Evolutionary conservation across 1,284 basidiomycete species (phyloP), one percentile per base, ranked within the genome.

Genomic region (Ceratobasidium sp.): DNA sequence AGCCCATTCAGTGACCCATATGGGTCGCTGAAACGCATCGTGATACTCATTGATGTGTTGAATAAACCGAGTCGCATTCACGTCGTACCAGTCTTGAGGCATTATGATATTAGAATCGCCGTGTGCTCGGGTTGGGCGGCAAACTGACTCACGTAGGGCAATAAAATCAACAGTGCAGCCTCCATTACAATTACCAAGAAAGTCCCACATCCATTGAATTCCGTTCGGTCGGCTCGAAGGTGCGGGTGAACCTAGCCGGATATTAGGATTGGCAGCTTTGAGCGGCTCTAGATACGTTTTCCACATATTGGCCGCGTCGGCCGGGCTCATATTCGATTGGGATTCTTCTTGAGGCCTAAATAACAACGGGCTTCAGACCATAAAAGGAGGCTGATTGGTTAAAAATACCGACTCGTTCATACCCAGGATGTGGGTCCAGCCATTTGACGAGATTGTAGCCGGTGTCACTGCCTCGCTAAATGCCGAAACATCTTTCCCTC

Each of bases 161-260:
- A 82, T 75, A 70, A 82, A 81, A 73, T 83, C 82, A 5, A 81
- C 77, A 29, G 78, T 78, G 71, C 82, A 83, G 0, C 77, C 78
- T 10, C 78, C 79, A 17, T 73, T 68, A 72, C 82, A 84, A 20
- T 76, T 78, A 15, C 71, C 73, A 34, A 80, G 75, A 76, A 78
- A 84, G 22, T 82, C 76, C 40, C 75, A 72, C 25, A 83, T 71
- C 82, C 83, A 83, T 38, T 76, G 73, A 73, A 79, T 79, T 5
- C 83, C 82, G 17, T 69, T 69, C 12, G 79, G 78, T 3, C 78
- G 79, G 60, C 77, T 78, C 13, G 79, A 80, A 13, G 80, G 79
- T 0, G 81, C 80, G 1, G 82, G 82, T 47, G 78, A 78, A 6
- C 81, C 82, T 1, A 83, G 75, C 25, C 76, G 75, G 35, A 81